Evolutionary conservation across 2,329 filamentous ascomycete species (phyloP).

Genomic region (Calonectria naviculata): DNA sequence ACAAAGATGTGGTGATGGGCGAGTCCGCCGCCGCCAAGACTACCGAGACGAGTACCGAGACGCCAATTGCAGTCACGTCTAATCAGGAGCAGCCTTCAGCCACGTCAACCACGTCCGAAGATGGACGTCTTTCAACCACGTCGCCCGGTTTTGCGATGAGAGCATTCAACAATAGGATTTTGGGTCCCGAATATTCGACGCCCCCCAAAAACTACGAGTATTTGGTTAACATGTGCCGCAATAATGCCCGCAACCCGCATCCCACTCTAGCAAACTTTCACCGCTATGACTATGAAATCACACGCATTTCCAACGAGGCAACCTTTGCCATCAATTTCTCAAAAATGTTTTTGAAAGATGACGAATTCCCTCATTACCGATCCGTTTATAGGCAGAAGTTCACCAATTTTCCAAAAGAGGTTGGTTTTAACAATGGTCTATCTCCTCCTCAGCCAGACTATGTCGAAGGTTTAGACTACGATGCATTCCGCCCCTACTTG

Average conservation of each 20-base stretch:
- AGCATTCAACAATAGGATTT: background rate
- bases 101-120: too few relatives aligned
- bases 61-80: too few relatives aligned
- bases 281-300: background rate
- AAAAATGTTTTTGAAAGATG: conserved; percentile 29
- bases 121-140: too few relatives aligned
- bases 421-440: conserved; percentile 42
- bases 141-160: too few relatives aligned
- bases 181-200: background rate
- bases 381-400: conserved; percentile 21
- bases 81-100: too few relatives aligned
- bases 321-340: background rate
- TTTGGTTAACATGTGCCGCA: background rate
- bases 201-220: background rate
- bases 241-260: background rate
- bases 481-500: conserved; percentile 16
- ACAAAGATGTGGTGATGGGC: too few relatives aligned
- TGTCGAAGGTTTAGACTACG: conserved; percentile 35
- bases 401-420: conserved; percentile 33
- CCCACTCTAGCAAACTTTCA: background rate
- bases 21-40: too few relatives aligned
- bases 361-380: conserved; percentile 6
- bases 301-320: background rate
- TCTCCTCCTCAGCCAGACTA: conserved; percentile 42
- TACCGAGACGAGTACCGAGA: too few relatives aligned